These are phyloP conservation scores for Aureobasidium sp. DNA, from an alignment of 2,329 filamentous ascomycete genomes.

Conservation along the genomic window DNA sequence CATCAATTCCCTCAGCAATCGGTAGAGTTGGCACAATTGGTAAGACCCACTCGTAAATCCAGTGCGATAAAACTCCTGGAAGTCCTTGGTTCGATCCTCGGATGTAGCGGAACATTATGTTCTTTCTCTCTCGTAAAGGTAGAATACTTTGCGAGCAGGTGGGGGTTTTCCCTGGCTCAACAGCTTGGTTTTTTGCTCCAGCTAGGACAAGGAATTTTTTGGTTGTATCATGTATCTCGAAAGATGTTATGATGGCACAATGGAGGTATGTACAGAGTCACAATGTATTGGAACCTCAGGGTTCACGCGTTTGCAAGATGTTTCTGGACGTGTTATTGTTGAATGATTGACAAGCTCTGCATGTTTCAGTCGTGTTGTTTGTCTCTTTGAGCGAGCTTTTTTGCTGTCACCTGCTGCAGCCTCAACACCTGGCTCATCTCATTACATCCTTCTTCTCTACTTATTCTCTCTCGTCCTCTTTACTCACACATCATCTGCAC, in stretches of 20 bases:
- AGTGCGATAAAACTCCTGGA: background rate
- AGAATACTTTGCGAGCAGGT: background rate
- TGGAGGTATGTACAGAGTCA: too few relatives aligned
- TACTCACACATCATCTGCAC: background rate
- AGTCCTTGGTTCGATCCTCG: background rate
- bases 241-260: background rate
- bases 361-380: background rate
- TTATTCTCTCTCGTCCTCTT: background rate
- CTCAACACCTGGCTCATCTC: background rate
- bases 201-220: background rate
- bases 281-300: too few relatives aligned
- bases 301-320: background rate
- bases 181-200: background rate
- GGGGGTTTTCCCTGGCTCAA: background rate
- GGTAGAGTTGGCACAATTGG: background rate
- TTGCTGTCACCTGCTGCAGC: background rate
- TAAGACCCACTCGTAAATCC: background rate
- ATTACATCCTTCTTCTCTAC: background rate
- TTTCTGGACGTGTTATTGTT: background rate
- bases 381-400: background rate
- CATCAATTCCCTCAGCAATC: background rate
- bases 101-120: background rate
- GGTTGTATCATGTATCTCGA: background rate
- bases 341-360: background rate
- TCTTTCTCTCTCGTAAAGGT: background rate